These are phyloP conservation scores for Eleusine indica DNA, from an alignment of 176 grass and related monocot species.

Conservation along the genomic window DNA sequence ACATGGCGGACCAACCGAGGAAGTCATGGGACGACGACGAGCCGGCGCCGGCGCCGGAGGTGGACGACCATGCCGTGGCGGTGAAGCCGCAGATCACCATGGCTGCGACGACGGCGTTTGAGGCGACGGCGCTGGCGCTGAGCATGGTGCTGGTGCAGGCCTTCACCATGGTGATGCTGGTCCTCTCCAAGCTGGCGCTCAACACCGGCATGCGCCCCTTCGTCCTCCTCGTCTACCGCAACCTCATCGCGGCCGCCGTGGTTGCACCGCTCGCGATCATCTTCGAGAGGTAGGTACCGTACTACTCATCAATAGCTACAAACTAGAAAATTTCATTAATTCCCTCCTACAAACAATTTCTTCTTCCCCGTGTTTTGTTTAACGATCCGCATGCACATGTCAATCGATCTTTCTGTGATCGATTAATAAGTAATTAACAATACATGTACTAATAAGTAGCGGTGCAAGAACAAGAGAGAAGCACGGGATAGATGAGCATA, in stretches of 20 bases:
- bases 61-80: background rate
- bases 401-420: too few species aligned
- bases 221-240: conserved; percentile 43
- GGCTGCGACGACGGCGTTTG: background rate
- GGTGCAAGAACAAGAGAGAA: too few species aligned
- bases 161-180: conserved; percentile 38
- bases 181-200: conserved; percentile 42
- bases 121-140: conserved; percentile 10
- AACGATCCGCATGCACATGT: too few species aligned
- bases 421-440: too few species aligned
- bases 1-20: background rate
- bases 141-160: conserved; percentile 44
- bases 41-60: background rate
- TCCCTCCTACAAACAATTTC: too few species aligned
- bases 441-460: too few species aligned
- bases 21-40: background rate
- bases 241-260: conserved; percentile 17
- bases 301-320: too few species aligned
- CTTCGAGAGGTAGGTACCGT: conserved; percentile 28
- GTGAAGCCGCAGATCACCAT: background rate
- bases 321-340: too few species aligned
- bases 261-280: conserved; percentile 32
- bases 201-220: conserved; percentile 43
- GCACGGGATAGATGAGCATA: too few species aligned
- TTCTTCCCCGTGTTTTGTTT: too few species aligned